A percentile compares a stretch with the other conserved stretches of the same genome.
Evolutionary conservation across 495 filamentous ascomycete species (phyloP).

Genomic region (Cercophora samala): DNA sequence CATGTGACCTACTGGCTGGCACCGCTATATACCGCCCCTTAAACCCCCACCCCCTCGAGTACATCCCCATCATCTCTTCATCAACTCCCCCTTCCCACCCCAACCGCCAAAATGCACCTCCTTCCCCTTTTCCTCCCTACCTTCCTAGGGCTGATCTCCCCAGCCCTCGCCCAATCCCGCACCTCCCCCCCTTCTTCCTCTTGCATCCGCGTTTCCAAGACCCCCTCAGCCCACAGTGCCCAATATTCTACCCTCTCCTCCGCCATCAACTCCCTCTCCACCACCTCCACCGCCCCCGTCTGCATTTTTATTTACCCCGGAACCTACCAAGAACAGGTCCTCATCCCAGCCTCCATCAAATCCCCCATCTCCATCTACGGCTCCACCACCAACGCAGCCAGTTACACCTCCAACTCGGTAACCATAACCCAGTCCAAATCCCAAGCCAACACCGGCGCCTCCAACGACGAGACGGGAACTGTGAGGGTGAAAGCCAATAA

Average conservation of each 20-base stretch:
- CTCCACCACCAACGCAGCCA: slow-evolving; percentile 53
- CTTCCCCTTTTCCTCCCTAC: neutral
- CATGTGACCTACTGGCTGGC: neutral
- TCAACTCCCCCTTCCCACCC: neutral
- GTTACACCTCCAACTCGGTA: slow-evolving; percentile 56
- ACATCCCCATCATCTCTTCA: neutral
- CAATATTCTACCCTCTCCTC: slow-evolving; percentile 51
- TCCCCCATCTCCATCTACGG: slow-evolving; percentile 59
- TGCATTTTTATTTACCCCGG: slow-evolving; percentile 63
- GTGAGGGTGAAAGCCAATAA: slow-evolving; percentile 51
- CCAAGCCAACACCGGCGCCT: slow-evolving; percentile 41
- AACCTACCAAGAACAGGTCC: slow-evolving; percentile 59
- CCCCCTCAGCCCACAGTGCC: slow-evolving; percentile 31
- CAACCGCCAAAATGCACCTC: neutral
- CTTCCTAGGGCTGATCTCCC: neutral
- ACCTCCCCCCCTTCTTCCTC: slow-evolving; percentile 49
- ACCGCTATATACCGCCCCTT: neutral
- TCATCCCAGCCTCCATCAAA: slow-evolving; percentile 43
- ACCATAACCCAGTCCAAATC: slow-evolving; percentile 51
- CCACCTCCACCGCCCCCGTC: slow-evolving; percentile 41
- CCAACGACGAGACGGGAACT: slow-evolving; percentile 52
- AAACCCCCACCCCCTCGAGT: neutral
- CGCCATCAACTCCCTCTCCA: slow-evolving; percentile 55
- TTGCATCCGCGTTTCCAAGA: slow-evolving; percentile 51
- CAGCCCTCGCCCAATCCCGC: slow-evolving; percentile 31